Conservation (phyloP, 2,329 filamentous ascomycete genomes). For the Fusarium gaditjirri region DNA sequence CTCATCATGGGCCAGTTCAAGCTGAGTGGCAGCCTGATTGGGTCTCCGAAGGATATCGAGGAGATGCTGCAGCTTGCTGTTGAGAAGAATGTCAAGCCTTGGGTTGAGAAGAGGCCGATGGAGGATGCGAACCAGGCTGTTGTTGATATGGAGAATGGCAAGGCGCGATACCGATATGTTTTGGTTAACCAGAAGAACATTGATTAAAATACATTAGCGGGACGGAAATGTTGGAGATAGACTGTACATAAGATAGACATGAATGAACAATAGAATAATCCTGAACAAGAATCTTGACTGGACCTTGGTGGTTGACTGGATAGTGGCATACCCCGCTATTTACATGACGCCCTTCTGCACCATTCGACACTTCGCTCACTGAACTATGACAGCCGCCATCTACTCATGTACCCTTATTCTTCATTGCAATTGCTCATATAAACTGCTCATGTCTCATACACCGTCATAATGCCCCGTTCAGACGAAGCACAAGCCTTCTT, state of each 20-base stretch:
- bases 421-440: accelerated
- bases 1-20: constrained; percentile 45
- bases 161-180: constrained; percentile 61
- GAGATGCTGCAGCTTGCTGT: constrained; percentile 69
- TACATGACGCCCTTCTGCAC: constrained; percentile 26
- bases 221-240: constrained; percentile 1
- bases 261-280: constrained; percentile 18
- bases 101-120: constrained; percentile 65
- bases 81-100: constrained; percentile 66
- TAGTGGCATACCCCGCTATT: constrained; percentile 38
- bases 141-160: constrained; percentile 65
- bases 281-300: background rate
- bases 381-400: background rate
- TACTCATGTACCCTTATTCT: too few relatives aligned
- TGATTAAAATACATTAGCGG: background rate
- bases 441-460: accelerated
- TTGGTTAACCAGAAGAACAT: constrained; percentile 54
- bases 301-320: background rate
- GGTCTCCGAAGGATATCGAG: constrained; percentile 64
- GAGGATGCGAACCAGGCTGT: constrained; percentile 65
- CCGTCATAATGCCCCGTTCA: constrained; percentile 69
- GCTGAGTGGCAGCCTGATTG: constrained; percentile 60
- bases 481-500: constrained; percentile 82
- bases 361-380: background rate
- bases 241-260: constrained; percentile 4